Conservation (phyloP, 2,329 filamentous ascomycete species). For the Verticillium tricorpus region DNA sequence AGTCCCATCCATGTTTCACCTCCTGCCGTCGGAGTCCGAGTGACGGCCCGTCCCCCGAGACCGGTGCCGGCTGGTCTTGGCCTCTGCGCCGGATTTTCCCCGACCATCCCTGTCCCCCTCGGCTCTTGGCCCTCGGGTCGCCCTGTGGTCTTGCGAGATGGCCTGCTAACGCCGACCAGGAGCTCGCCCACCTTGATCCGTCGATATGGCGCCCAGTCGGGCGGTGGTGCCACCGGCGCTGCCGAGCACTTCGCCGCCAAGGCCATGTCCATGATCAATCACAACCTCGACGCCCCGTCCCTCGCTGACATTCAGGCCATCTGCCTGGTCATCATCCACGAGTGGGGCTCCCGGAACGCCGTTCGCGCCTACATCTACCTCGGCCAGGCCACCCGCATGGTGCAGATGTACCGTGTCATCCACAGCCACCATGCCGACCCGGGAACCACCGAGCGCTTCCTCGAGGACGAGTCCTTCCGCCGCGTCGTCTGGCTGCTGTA, state of each 20-base stretch:
- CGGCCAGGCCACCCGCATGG: conserved; percentile 59
- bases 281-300: conserved; percentile 54
- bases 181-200: conserved; percentile 53
- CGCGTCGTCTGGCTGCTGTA: conserved; percentile 60
- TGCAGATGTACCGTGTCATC: conserved; percentile 59
- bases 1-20: conserved; percentile 19
- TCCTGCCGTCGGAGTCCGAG: background rate
- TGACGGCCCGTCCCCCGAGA: background rate
- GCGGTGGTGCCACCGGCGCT: conserved; percentile 39
- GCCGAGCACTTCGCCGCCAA: conserved; percentile 57
- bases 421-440: conserved; percentile 46
- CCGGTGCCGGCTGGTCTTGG: background rate
- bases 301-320: conserved; percentile 58
- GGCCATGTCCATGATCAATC: conserved; percentile 52
- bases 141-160: background rate
- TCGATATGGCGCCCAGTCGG: conserved; percentile 49
- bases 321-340: conserved; percentile 57
- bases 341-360: conserved; percentile 58
- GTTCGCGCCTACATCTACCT: conserved; percentile 60
- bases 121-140: background rate
- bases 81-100: conserved; percentile 9
- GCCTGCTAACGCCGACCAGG: conserved; percentile 23
- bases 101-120: conserved; percentile 7
- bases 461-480: conserved; percentile 57
- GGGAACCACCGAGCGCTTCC: conserved; percentile 52